Percentiles rank a stretch among this genome's conserved stretches.
Conservation (phyloP, 2,329 filamentous ascomycete genomes). For the Neoscytalidium dimidiatum region DNA sequence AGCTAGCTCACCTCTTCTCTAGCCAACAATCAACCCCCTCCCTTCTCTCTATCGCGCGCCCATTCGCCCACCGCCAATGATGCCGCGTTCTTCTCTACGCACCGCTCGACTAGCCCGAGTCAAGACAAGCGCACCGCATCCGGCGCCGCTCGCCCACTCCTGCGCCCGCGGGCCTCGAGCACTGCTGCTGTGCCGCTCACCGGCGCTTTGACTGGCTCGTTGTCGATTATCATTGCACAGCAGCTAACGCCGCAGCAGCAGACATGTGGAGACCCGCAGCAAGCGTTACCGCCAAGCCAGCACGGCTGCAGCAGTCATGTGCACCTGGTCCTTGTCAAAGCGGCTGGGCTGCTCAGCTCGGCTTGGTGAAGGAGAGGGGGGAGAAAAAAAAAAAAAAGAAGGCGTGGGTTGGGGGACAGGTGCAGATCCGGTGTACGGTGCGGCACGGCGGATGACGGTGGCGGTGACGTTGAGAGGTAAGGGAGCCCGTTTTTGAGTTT, state of each 20-base stretch:
- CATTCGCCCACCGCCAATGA: background rate
- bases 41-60: background rate
- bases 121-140: constrained; percentile 1
- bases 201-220: constrained; percentile 1
- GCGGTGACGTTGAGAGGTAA: constrained; percentile 11
- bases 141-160: background rate
- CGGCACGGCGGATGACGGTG: background rate
- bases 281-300: constrained; percentile 10
- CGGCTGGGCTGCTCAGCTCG: background rate
- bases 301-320: background rate
- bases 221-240: constrained; percentile 11
- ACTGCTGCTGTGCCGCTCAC: background rate
- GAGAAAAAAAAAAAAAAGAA: background rate
- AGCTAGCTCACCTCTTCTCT: background rate
- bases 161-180: constrained; percentile 4
- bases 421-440: background rate
- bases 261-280: constrained; percentile 13
- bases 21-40: background rate
- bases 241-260: background rate
- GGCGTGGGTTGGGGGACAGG: background rate
- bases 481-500: background rate
- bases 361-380: background rate
- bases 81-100: background rate
- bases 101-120: constrained; percentile 4
- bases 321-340: background rate